Conservation (phyloP, 257 asterid genomes). For the Leonotis leonurus region DNA sequence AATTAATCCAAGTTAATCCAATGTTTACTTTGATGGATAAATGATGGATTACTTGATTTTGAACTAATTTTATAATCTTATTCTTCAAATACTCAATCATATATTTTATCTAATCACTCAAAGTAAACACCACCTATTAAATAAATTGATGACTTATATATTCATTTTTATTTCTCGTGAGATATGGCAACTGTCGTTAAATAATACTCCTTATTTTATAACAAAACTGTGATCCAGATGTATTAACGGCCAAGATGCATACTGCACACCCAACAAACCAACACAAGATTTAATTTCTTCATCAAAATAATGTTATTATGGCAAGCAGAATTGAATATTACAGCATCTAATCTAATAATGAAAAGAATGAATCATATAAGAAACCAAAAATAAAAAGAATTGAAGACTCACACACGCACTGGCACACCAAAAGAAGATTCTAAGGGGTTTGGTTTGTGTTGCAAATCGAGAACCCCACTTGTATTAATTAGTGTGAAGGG, state of each 20-base stretch:
- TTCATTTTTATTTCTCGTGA: no score
- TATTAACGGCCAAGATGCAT: no score
- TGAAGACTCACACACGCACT: not conserved
- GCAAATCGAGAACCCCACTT: constrained; percentile 26
- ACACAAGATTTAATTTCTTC: not conserved
- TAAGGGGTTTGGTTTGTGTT: constrained; percentile 6
- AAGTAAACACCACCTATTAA: no score
- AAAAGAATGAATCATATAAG: constrained; percentile 1
- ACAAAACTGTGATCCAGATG: no score
- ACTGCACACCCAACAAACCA: not conserved
- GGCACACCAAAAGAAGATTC: constrained; percentile 4
- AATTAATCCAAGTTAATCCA: no score
- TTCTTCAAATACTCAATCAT: no score
- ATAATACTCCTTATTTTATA: no score
- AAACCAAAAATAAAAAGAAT: not conserved
- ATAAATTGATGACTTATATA: no score
- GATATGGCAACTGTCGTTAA: not conserved
- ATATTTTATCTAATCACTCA: no score
- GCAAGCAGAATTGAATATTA: not conserved
- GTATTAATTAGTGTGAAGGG: constrained; percentile 12
- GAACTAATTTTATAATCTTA: no score
- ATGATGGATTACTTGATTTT: no score
- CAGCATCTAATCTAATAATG: constrained; percentile 12
- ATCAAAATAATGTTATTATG: constrained; percentile 2
- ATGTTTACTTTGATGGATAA: no score